phyloP scores from a whole-genome alignment of 2,329 filamentous ascomycete genomes.

The Sclerotinia nivalis region DNA sequence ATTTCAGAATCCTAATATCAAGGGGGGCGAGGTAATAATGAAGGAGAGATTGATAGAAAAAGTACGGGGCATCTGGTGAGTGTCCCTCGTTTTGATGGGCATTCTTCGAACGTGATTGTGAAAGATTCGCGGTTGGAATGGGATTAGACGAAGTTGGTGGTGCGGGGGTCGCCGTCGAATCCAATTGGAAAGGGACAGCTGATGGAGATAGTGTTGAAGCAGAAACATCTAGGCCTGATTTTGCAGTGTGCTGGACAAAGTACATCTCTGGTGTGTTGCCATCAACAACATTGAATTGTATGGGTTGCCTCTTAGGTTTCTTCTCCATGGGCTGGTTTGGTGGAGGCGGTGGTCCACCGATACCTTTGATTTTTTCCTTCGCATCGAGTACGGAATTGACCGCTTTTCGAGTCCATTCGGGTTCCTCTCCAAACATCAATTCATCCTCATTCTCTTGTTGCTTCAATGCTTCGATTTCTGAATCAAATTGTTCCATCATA shows the following conservation, averaged over 20 bases:
- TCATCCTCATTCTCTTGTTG: slow-evolving; percentile 86
- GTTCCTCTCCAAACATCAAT: slow-evolving; percentile 85
- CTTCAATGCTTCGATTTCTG: slow-evolving; percentile 73
- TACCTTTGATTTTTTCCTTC: slow-evolving; percentile 71
- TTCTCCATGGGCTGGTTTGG: slow-evolving; percentile 52
- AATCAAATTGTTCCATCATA: slow-evolving; percentile 76
- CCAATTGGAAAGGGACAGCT: neutral
- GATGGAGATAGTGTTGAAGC: slow-evolving; percentile 7
- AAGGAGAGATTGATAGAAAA: slow-evolving; percentile 70
- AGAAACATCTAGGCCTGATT: slow-evolving; percentile 46
- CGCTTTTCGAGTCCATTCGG: slow-evolving; percentile 88
- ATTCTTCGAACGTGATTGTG: slow-evolving; percentile 6
- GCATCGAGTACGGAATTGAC: slow-evolving; percentile 71
- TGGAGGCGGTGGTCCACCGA: slow-evolving; percentile 63
- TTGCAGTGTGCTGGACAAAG: slow-evolving; percentile 48
- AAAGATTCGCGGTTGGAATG: slow-evolving; percentile 1
- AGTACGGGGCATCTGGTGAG: slow-evolving; percentile 51
- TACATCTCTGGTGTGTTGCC: slow-evolving; percentile 55
- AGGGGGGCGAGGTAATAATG: slow-evolving; percentile 73
- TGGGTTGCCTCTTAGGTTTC: slow-evolving; percentile 49
- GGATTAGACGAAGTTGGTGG: neutral
- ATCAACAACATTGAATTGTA: slow-evolving; percentile 49
- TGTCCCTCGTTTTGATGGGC: slow-evolving; percentile 22
- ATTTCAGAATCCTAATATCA: slow-evolving; percentile 72
- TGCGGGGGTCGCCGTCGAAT: neutral